A percentile compares a stretch with the other conserved stretches of the same genome.
Conservation (phyloP, 306 rosid genomes). For the Cucurbita moschata region DNA sequence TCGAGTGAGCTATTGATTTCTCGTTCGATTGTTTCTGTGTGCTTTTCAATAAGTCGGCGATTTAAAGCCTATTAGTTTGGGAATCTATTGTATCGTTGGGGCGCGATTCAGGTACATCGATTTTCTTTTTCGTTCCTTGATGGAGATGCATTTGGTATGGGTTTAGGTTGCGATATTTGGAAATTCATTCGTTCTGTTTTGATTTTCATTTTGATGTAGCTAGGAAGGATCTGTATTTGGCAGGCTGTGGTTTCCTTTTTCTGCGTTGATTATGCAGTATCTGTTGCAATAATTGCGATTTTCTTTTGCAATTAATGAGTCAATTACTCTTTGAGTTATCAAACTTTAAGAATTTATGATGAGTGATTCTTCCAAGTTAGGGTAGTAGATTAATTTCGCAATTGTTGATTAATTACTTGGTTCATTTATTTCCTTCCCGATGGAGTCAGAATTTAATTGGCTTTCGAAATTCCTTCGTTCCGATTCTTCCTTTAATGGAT, state of each 20-base stretch:
- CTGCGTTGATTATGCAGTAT: background rate
- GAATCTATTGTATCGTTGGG: conserved; percentile 8
- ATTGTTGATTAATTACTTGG: conserved; percentile 1
- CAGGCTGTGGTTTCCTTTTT: conserved; percentile 5
- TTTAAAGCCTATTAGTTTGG: conserved; percentile 15
- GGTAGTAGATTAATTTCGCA: background rate
- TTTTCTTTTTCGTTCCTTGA: background rate
- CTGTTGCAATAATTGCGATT: conserved; percentile 2
- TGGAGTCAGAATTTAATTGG: conserved; percentile 19
- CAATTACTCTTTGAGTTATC: background rate
- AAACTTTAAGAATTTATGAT: conserved; percentile 1
- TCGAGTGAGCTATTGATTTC: conserved; percentile 18
- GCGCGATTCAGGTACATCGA: conserved; percentile 24
- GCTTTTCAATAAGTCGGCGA: conserved; percentile 10
- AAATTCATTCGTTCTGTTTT: background rate
- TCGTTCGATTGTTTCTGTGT: conserved; percentile 5
- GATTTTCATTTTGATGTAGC: background rate
- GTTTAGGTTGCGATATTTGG: conserved; percentile 11
- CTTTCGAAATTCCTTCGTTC: background rate
- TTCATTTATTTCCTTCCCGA: conserved; percentile 8
- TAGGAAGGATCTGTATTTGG: conserved; percentile 8
- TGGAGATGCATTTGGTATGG: background rate
- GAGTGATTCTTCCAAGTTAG: background rate
- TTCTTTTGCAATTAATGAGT: background rate
- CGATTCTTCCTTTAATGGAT: conserved; percentile 13